phyloP scores from a whole-genome alignment of 2,329 filamentous ascomycete species.

The Coniochaeta ligniaria region DNA sequence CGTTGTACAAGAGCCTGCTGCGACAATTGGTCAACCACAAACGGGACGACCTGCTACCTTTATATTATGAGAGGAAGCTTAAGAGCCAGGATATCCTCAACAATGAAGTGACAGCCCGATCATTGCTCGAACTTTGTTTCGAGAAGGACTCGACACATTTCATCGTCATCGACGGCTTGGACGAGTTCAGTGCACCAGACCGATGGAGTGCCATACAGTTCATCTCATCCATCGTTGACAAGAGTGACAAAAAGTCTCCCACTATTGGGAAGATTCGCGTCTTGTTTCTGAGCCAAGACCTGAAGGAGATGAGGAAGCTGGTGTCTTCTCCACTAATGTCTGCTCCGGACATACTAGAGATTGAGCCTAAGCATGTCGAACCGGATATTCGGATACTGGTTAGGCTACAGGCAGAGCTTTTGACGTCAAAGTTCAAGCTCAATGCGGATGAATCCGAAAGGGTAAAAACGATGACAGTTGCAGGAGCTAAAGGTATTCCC shows the following conservation, averaged over 20 bases:
- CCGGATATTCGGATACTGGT: slow-evolving; percentile 21
- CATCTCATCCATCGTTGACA: slow-evolving; percentile 14
- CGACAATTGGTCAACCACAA: slow-evolving; percentile 21
- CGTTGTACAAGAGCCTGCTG: slow-evolving; percentile 23
- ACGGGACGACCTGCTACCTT: slow-evolving; percentile 16
- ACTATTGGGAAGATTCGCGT: slow-evolving; percentile 16
- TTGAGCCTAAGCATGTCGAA: slow-evolving; percentile 13
- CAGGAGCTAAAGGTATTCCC: not conserved
- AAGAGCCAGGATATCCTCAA: slow-evolving; percentile 11
- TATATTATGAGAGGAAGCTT: slow-evolving; percentile 20
- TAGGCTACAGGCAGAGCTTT: not conserved
- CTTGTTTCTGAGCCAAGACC: slow-evolving; percentile 22
- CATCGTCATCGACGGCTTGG: slow-evolving; percentile 36
- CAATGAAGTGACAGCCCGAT: slow-evolving; percentile 13
- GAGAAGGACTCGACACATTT: slow-evolving; percentile 20
- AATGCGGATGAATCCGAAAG: not conserved
- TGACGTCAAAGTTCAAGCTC: not conserved
- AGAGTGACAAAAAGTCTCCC: slow-evolving; percentile 9
- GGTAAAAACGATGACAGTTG: not conserved
- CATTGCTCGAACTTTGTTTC: slow-evolving; percentile 23
- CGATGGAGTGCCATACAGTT: slow-evolving; percentile 19
- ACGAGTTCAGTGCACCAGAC: slow-evolving; percentile 28
- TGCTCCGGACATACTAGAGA: slow-evolving; percentile 5
- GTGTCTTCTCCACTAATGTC: slow-evolving; percentile 9
- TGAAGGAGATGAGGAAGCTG: slow-evolving; percentile 14